phyloP scores from a whole-genome alignment of 2,329 filamentous ascomycete species.

The Arthrinium phaeospermum region DNA sequence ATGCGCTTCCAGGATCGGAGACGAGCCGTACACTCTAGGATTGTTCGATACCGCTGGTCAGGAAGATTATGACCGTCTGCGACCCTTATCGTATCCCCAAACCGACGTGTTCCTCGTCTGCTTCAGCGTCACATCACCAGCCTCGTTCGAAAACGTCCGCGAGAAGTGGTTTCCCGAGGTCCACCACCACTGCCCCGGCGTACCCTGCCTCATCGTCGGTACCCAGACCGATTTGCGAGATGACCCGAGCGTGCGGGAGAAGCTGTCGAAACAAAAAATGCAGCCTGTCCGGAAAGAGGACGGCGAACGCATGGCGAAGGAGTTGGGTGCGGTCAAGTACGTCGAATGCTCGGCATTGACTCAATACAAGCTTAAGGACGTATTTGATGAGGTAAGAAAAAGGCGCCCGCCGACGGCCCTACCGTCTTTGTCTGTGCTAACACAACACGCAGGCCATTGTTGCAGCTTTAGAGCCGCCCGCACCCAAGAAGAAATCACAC shows the following conservation, averaged over 20 bases:
- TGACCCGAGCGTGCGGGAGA: conserved; percentile 84
- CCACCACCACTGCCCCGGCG: conserved; percentile 96
- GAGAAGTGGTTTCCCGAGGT: conserved; percentile 99
- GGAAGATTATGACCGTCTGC: conserved; percentile 98
- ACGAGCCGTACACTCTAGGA: conserved; percentile 96
- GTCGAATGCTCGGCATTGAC: conserved; percentile 98
- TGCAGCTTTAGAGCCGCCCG: conserved; percentile 87
- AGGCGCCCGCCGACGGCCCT: neutral
- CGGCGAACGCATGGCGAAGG: conserved; percentile 94
- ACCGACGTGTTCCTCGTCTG: conserved; percentile 99
- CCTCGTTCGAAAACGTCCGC: conserved; percentile 98
- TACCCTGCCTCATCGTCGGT: conserved; percentile 96
- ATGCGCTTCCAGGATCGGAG: conserved; percentile 78
- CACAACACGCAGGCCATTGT: conserved; percentile 78
- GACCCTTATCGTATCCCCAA: conserved; percentile 95
- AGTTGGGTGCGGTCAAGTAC: conserved; percentile 97
- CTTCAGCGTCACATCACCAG: conserved; percentile 96
- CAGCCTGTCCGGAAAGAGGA: conserved; percentile 88
- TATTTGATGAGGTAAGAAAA: conserved; percentile 90
- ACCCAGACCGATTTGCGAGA: conserved; percentile 97
- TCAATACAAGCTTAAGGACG: conserved; percentile 98
- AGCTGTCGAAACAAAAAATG: conserved; percentile 97
- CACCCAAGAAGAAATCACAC: conserved; percentile 76
- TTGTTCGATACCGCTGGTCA: conserved; percentile 98
- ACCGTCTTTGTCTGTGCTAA: conserved; percentile 22